Base-by-base conservation (phyloP, 1,284 basidiomycete species). In the Puccinia sorghi region DNA sequence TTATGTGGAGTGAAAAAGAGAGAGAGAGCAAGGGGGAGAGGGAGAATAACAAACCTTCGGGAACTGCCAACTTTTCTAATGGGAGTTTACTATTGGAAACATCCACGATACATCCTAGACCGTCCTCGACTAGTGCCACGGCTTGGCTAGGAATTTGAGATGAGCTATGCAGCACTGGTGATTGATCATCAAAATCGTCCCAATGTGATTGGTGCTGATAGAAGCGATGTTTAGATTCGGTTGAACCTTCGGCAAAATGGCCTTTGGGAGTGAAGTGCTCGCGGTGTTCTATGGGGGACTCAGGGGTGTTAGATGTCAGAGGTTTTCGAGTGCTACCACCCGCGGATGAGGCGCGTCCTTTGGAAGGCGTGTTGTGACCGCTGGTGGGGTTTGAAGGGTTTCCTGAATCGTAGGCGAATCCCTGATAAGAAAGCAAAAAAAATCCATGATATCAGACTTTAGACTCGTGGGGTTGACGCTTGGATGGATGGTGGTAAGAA, bases 171-270 rank as follows among this genome's bases (percentile, higher is more conserved):
- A 75, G n/a, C 17, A 27, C n/a, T 8, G 73, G 75, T 37, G 75
- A 77, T 11, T 43, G 50, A 32, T 77, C 75, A 46, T 77, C 75
- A 57, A 77, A 54, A 39, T 77, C 75, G 43, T 70, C 66, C 75
- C 75, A 77, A 50, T 64, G 59, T 39, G 75, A 50, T 13, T 59
- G 54, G 54, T 69, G 39, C 41, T 70, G 66, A 43, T 66, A 75
- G 39, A 75, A 66, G 22, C 48, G 43, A 25, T 46, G 48, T 56
- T 75, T 75, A 13, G 73, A 72, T 48, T 72, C 56, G 17, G 46
- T 25, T 41, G 71, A 72, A 59, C 54, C 41, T 57, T 72, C 71
- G 22, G 39, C 39, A 70, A 25, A 59, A 72, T 72, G 71, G 27
- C 56, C 56, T n/a, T 50, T 70, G 15, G 50, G 3, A 7, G 5